Conservation (phyloP, 768 basidiomycete species). For the Floccularia luteovirens region DNA sequence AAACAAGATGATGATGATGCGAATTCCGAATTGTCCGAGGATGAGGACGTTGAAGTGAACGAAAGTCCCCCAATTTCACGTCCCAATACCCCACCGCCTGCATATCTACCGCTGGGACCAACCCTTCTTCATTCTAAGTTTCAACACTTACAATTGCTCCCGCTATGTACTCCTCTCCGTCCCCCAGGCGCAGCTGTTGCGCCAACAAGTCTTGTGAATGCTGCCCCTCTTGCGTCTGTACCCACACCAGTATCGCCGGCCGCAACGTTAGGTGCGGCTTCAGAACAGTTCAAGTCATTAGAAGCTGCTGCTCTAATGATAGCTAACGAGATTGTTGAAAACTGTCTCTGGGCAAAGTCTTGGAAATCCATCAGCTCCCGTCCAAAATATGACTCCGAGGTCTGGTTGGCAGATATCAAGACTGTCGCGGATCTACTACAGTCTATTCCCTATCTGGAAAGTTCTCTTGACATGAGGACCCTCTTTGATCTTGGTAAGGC, state of each 20-base stretch:
- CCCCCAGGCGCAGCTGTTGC: conserved; percentile 47
- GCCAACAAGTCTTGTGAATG: conserved; percentile 31
- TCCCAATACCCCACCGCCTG: conserved; percentile 62
- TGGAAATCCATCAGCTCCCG: conserved; percentile 41
- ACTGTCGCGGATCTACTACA: conserved; percentile 34
- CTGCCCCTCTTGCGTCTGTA: conserved; percentile 34
- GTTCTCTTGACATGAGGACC: conserved; percentile 31
- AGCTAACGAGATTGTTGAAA: conserved; percentile 68
- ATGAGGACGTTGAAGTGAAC: conserved; percentile 27
- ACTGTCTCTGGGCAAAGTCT: conserved; percentile 57
- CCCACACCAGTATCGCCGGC: conserved; percentile 86
- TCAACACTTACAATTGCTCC: conserved; percentile 54
- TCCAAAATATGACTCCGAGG: conserved; percentile 18
- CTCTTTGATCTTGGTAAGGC: conserved; percentile 34
- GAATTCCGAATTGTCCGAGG: conserved; percentile 21
- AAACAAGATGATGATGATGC: conserved; percentile 16
- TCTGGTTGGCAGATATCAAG: conserved; percentile 56
- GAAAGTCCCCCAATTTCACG: conserved; percentile 35
- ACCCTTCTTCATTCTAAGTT: conserved; percentile 63
- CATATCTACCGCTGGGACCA: conserved; percentile 67
- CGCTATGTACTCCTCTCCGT: conserved; percentile 51
- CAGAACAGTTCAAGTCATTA: conserved; percentile 59
- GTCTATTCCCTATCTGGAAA: conserved; percentile 25
- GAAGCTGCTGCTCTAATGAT: conserved; percentile 60
- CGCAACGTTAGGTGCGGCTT: conserved; percentile 52